Evolutionary conservation across 768 basidiomycete species (phyloP), one percentile per base, ranked within the genome.

Genomic region (Omphalotus guepiniiformis): DNA sequence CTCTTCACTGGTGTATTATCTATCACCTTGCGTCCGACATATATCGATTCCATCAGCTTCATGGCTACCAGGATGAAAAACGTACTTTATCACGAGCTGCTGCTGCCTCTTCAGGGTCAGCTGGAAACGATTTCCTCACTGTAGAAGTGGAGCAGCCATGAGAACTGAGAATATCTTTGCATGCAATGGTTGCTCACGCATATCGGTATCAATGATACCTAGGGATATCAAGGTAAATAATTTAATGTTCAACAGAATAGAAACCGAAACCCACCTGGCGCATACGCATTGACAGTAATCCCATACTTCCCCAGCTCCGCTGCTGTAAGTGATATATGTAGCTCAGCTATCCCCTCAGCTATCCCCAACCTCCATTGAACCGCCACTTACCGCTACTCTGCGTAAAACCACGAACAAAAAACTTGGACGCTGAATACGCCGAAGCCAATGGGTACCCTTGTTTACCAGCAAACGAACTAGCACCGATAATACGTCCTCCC

Each of bases 401-500:
- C 2, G 34, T 47, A 19, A 47, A 16, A 6, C 18, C 27, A 13
- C 18, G n/a, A 30, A 19, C n/a, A 37, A 21, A 15, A 15, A 37
- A 37, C 15, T 37, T 37, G 6, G 35, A 5, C 6, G n/a, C 35
- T 16, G n/a, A 37, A 21, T 37, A 37, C 6, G 35, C n/a, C 7
- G 21, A 16, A 5, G 6, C 35, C 15, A 15, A 15, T 37, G 6
- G 35, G n/a, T 19, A 21, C n/a, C 39, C 39, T 21, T 22, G 18
- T 26, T 40, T 40, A 4, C 39, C 39, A 8, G 23, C 4, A 6
- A 40, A 16, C 7, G 39, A 40, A 40, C 39, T 40, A 22, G 39
- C 39, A 7, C 76, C 67, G 29, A 75, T 68, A 52, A 79, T 73
- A 25, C 66, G 63, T 4, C 74, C 70, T 21, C 71, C 63, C 7